Base-by-base conservation (phyloP, 257 asterid genomes). In the Solanum appendiculatum region DNA sequence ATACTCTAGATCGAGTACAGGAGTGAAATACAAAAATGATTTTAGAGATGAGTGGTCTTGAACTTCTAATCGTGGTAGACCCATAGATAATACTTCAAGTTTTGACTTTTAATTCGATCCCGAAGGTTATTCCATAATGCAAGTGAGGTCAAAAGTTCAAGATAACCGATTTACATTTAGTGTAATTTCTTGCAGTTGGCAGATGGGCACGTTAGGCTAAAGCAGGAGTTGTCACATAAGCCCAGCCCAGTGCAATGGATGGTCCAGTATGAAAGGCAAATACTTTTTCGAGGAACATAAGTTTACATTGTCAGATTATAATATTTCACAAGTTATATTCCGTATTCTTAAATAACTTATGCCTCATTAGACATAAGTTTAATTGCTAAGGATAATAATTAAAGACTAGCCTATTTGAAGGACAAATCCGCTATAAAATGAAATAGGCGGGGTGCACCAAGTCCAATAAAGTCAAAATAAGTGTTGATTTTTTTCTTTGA, bases 231-330 rank as follows among this genome's bases (percentile, higher is more conserved):
- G 60, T 42, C 37, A 77, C 63, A 77, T 42, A 42, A 77, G 84
- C 39, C 84, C 84, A 77, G 84, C 39, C 84, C 84, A 77, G 7
- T 78, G 25, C 64, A 14, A 75, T 7, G 83, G 58, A n/a, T n/a
- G 12, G n/a, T n/a, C 36, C 82, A 74, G 33, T 39, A 74, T 46
- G 58, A 42, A 33, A 33, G 34, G 34, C 34, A 33, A 33, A 33
- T 33, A 33, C 3, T 33, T 33, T 33, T 3, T 33, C 3, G 34
- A 2, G 34, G 34, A 3, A 2, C 2, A 2, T 33, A 33, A 33
- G 34, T 33, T 33, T 33, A 33, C 3, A 3, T 33, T 33, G 2
- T 1, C 34, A 3, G 34, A 33, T 33, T 3, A 33, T 54, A 54
- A 54, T 20, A 54, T 54, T 11, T 20, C 5, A 54, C 11, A 54